Percentiles rank a stretch among this genome's conserved stretches.
These are phyloP conservation scores for Gossypium thurberi DNA, from an alignment of 345 rosid species.

Conservation along the genomic window DNA sequence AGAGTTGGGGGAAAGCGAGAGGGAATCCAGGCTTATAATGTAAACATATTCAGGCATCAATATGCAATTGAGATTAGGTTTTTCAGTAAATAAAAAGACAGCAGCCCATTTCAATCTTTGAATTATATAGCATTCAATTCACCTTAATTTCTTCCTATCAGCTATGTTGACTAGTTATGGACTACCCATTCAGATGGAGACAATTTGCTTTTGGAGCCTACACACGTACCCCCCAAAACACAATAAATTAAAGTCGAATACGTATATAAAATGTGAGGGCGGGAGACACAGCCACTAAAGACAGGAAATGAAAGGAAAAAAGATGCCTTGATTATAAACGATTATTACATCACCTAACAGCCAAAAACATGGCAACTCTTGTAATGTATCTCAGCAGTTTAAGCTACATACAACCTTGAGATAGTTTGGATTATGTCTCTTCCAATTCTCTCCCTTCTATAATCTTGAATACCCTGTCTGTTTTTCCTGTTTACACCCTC, in stretches of 20 bases:
- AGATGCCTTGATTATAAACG: background rate
- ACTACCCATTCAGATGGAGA: background rate
- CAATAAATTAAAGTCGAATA: no score
- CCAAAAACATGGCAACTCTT: constrained; percentile 1
- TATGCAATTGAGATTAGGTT: background rate
- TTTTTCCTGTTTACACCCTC: constrained; percentile 20
- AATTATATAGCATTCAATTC: constrained; percentile 13
- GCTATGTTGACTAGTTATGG: constrained; percentile 8
- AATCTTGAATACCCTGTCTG: constrained; percentile 20
- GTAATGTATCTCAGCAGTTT: background rate
- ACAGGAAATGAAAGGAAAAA: constrained; percentile 8
- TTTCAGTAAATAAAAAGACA: background rate
- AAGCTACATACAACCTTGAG: background rate
- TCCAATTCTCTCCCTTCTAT: background rate
- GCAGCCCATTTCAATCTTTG: background rate
- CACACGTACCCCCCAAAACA: background rate
- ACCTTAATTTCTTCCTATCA: background rate
- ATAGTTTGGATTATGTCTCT: background rate
- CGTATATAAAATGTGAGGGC: background rate
- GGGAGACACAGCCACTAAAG: background rate
- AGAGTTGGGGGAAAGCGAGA: background rate
- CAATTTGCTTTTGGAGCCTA: constrained; percentile 21
- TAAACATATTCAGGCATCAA: background rate
- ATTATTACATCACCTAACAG: background rate
- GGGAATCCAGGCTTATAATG: background rate